Conservation (phyloP, 2,329 filamentous ascomycete genomes). For the Periconia digitata region DNA sequence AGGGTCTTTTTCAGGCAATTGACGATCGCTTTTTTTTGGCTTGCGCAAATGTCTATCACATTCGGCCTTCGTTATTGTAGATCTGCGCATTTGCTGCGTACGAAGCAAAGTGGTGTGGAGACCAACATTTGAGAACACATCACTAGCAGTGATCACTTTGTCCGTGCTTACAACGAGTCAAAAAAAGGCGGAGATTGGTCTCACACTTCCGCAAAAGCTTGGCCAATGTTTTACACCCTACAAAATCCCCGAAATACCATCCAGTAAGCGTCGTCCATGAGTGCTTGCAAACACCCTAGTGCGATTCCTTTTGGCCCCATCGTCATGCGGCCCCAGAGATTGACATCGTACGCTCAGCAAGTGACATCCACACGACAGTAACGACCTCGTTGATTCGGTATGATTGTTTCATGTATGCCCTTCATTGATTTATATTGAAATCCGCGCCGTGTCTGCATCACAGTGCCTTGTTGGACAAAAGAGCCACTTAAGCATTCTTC, state of each 20-base stretch:
- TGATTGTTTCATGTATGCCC: neutral
- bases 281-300: too few relatives aligned
- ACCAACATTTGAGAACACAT: too few relatives aligned
- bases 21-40: neutral
- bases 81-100: too few relatives aligned
- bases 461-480: neutral
- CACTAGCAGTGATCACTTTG: too few relatives aligned
- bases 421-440: neutral
- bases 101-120: too few relatives aligned
- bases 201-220: neutral
- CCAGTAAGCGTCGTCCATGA: neutral
- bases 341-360: neutral
- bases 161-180: too few relatives aligned
- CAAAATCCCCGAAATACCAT: neutral
- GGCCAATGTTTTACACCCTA: neutral
- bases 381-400: too few relatives aligned
- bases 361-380: neutral
- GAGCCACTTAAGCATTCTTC: constrained; percentile 11
- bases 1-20: too few relatives aligned
- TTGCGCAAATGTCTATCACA: neutral
- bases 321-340: neutral
- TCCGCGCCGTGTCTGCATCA: neutral
- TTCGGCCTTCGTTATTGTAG: too few relatives aligned
- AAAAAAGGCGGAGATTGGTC: neutral
- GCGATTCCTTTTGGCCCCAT: neutral